Conservation (phyloP, 352 stramenopile genomes). For the Pythium periplocum region DNA sequence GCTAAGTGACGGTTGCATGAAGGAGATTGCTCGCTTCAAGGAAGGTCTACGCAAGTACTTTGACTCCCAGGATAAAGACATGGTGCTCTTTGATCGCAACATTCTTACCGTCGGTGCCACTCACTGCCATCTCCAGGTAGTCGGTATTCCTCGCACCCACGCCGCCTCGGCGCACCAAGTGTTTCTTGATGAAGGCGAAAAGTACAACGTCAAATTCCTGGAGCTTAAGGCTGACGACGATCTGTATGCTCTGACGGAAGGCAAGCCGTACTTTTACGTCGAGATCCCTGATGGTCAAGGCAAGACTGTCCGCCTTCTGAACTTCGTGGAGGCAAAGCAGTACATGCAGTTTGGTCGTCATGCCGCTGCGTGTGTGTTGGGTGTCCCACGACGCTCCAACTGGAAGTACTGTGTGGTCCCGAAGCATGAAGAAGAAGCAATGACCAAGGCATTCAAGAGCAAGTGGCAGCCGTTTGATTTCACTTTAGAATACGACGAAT, state of each 20-base stretch:
- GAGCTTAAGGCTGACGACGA: conserved; percentile 34
- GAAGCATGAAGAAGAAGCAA: conserved; percentile 60
- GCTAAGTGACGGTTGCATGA: conserved; percentile 29
- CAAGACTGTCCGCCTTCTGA: conserved; percentile 32
- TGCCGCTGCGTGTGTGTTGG: conserved; percentile 49
- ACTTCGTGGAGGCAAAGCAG: conserved; percentile 69
- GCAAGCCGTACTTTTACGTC: conserved; percentile 58
- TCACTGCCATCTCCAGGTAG: conserved; percentile 71
- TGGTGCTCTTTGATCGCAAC: conserved; percentile 79
- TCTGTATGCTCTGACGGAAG: conserved; percentile 30
- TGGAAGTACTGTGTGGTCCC: conserved; percentile 83
- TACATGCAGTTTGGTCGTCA: conserved; percentile 84
- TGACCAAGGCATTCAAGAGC: conserved; percentile 59
- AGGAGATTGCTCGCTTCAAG: conserved; percentile 73
- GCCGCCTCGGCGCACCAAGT: conserved; percentile 30
- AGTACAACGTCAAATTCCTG: conserved; percentile 69
- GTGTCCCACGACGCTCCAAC: conserved; percentile 59
- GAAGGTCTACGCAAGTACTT: conserved; percentile 52
- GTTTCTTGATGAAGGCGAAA: conserved; percentile 62
- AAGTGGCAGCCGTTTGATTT: conserved; percentile 76
- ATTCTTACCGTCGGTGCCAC: conserved; percentile 62
- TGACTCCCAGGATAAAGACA: conserved; percentile 52
- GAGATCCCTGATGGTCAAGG: conserved; percentile 51
- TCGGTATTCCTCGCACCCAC: conserved; percentile 51
- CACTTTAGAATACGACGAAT: conserved; percentile 36